Conservation (phyloP, 2,329 filamentous ascomycete genomes). For the Chaetomiaceae sp. region DNA sequence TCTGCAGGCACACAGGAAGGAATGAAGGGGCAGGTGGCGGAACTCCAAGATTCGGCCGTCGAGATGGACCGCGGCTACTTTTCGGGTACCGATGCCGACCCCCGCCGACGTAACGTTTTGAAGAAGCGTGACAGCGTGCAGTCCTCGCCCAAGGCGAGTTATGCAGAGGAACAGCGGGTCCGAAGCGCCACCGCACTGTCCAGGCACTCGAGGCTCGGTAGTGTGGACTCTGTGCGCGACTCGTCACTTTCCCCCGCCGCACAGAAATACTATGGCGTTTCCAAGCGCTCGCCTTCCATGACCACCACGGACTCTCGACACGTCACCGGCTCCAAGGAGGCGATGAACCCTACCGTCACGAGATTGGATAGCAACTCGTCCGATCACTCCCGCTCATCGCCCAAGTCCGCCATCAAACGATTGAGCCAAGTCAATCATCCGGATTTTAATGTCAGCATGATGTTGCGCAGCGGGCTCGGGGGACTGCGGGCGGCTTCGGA, state of each 20-base stretch:
- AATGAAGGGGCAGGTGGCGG: conserved; percentile 36
- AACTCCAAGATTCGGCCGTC: conserved; percentile 45
- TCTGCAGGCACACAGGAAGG: conserved; percentile 49
- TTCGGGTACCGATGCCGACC: conserved; percentile 80
- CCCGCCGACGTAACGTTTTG: conserved; percentile 69
- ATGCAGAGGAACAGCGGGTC: conserved; percentile 67
- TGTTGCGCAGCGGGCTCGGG: conserved; percentile 55
- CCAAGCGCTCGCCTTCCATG: conserved; percentile 56
- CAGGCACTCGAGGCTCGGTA: conserved; percentile 73
- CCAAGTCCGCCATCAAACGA: conserved; percentile 41
- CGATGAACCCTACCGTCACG: conserved; percentile 54
- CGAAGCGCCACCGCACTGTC: conserved; percentile 62
- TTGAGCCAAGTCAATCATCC: conserved; percentile 44
- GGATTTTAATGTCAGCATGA: conserved; percentile 53
- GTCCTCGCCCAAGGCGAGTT: conserved; percentile 67
- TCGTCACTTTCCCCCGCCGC: conserved; percentile 55
- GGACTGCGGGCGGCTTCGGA: conserved; percentile 87
- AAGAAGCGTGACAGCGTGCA: conserved; percentile 66
- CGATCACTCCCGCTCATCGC: conserved; percentile 35
- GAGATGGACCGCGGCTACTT: conserved; percentile 90
- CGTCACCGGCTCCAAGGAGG: conserved; percentile 50
- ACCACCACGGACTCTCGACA: conserved; percentile 52
- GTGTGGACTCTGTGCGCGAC: conserved; percentile 69
- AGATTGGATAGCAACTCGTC: conserved; percentile 49
- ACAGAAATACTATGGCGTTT: conserved; percentile 65